Evolutionary conservation across 2,329 filamentous ascomycete species (phyloP), one percentile per base, ranked within the genome.

Genomic region (Microdochium paspali): DNA sequence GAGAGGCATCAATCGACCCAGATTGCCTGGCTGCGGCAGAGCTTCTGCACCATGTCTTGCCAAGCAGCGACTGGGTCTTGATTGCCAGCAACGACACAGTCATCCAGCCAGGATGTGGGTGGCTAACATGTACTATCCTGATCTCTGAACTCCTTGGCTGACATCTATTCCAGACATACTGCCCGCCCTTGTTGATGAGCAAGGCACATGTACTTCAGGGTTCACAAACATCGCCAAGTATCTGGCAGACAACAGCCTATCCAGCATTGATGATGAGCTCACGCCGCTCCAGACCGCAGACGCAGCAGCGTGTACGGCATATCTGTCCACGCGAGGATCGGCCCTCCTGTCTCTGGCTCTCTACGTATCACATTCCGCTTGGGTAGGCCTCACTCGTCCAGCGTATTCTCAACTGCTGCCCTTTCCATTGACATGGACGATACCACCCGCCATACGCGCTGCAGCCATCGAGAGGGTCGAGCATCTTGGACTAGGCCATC

Each of bases 311-410:
- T 74, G 77, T 66, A 72, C 79, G 30, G 78, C 87, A 52, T 90
- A 90, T 65, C 70, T 96, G 55, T 74, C 82, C 61, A 78, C 82
- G 24, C 82, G 84, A 49, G 87, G 85, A n/a, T 80, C 83, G 45
- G 80, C 85, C 26, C 78, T 97, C 50, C 65, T 96, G 57, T 87
- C 94, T 57, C 81, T 96, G 49, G 90, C 84, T 46, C 83, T 97
- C 56, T 97, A 94, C 65, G 85, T 93, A 53, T 93, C 90, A 26
- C 87, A 85, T 49, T 81, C 89, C 53, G 96, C 97, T 70, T 98
- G 93, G 77, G 74, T 82, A 47, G 71, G 76, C 40, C 70, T 77
- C 44, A 95, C 90, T 3, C 82, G 89, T 15, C 87, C 89, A 2
- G 84, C 88, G 31, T 95, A 90, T 68, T 88, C 84, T 54, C 70